Evolutionary conservation across 352 stramenopile genomes (phyloP).

Genomic region (Blastocystis sp.): DNA sequence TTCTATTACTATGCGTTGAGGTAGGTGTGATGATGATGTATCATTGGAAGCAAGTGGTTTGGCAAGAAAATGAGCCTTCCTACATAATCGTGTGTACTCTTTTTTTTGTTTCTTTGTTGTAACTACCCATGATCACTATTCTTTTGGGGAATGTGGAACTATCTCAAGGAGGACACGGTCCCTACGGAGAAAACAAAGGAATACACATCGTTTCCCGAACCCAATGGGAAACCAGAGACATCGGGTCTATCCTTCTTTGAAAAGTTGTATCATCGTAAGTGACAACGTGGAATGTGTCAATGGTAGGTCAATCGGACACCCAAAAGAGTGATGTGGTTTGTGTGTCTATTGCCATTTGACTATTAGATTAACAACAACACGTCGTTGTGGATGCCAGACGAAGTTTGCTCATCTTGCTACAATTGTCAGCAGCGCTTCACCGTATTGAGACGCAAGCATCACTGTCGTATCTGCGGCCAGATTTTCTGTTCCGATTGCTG

Average conservation of each 20-base stretch:
- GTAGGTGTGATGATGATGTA: neutral
- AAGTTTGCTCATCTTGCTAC: conserved; percentile 50
- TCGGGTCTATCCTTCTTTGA: conserved; percentile 25
- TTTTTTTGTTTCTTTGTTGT: conserved; percentile 3
- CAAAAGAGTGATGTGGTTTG: too few species aligned
- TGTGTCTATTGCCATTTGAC: too few species aligned
- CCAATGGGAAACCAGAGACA: conserved; percentile 9
- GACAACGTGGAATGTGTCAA: too few species aligned
- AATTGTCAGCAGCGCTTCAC: conserved; percentile 43
- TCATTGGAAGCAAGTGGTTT: conserved; percentile 51
- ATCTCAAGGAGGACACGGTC: neutral
- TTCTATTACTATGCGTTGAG: conserved; percentile 93
- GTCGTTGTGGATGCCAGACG: conserved; percentile 44
- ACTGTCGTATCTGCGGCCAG: conserved; percentile 47
- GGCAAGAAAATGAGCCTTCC: conserved; percentile 57
- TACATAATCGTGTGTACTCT: conserved; percentile 39
- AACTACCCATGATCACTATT: neutral
- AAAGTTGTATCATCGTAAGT: too few species aligned
- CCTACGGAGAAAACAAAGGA: neutral
- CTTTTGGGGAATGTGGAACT: conserved; percentile 16
- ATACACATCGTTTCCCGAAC: conserved; percentile 51
- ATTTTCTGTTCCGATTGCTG: conserved; percentile 50
- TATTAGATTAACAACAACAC: neutral
- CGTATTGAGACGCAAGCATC: conserved; percentile 20
- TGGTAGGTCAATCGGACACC: too few species aligned